These are phyloP conservation scores for Dichotomopilus funicola DNA, from an alignment of 2,329 filamentous ascomycete genomes.

Conservation along the genomic window DNA sequence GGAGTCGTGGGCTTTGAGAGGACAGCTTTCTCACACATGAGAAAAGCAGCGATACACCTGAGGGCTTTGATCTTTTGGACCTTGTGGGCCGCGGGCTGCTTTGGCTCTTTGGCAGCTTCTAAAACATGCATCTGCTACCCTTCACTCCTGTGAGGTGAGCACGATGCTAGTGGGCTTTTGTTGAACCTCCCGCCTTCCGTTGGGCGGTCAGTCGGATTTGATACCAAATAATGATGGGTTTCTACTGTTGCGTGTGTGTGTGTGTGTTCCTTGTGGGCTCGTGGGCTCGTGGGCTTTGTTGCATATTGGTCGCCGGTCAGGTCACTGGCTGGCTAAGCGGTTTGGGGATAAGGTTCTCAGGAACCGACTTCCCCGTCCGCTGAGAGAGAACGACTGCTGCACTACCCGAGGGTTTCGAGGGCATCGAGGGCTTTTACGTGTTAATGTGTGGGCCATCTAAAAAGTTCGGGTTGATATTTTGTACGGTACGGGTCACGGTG, in stretches of 20 bases:
- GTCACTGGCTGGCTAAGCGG: not conserved
- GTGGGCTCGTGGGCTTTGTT: slow-evolving; percentile 24
- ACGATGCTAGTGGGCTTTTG: slow-evolving; percentile 23
- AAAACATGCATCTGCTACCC: not conserved
- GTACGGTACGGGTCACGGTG: slow-evolving; percentile 4
- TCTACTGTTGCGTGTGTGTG: slow-evolving; percentile 13
- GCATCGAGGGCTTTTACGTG: slow-evolving; percentile 12
- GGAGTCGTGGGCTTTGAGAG: slow-evolving; percentile 49
- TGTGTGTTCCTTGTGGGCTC: slow-evolving; percentile 14
- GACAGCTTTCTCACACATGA: slow-evolving; percentile 31
- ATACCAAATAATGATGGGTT: slow-evolving; percentile 21
- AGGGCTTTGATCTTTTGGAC: slow-evolving; percentile 36
- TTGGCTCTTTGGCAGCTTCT: slow-evolving; percentile 29
- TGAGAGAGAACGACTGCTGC: not conserved
- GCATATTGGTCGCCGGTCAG: slow-evolving; percentile 12
- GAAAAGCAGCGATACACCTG: slow-evolving; percentile 47
- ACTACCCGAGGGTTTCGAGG: slow-evolving; percentile 19
- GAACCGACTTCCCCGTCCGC: not conserved
- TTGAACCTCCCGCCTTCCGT: slow-evolving; percentile 6
- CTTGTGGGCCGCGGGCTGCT: slow-evolving; percentile 28
- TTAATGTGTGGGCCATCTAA: slow-evolving; percentile 14
- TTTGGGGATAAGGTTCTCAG: not conserved
- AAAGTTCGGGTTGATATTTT: slow-evolving; percentile 18
- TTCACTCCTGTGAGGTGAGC: slow-evolving; percentile 6
- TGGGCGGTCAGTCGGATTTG: slow-evolving; percentile 6